Percentiles rank a stretch among this genome's conserved stretches.
phyloP scores from a whole-genome alignment of 2,329 filamentous ascomycete species.

The Cladosporium halotolerans region DNA sequence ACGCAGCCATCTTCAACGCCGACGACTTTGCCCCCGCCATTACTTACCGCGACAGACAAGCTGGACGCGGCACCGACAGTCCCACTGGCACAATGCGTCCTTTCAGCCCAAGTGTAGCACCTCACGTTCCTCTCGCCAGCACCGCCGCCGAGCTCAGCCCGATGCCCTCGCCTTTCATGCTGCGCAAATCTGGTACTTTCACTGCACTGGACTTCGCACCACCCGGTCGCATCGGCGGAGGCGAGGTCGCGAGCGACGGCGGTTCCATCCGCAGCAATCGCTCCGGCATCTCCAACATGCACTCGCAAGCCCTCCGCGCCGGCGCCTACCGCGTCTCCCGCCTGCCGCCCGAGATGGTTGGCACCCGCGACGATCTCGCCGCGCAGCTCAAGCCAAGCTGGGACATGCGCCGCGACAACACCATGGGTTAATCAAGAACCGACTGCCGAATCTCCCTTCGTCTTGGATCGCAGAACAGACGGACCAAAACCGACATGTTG shows the following conservation, averaged over 20 bases:
- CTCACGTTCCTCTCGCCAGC: constrained; percentile 71
- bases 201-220: constrained; percentile 76
- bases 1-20: constrained; percentile 58
- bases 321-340: constrained; percentile 84
- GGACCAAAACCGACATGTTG: no score
- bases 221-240: constrained; percentile 64
- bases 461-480: no score
- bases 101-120: constrained; percentile 67
- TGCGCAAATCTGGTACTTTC: constrained; percentile 73
- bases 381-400: constrained; percentile 52
- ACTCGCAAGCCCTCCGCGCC: constrained; percentile 65
- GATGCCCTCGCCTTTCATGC: constrained; percentile 79
- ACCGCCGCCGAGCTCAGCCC: constrained; percentile 79
- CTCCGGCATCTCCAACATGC: constrained; percentile 66
- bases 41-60: constrained; percentile 55
- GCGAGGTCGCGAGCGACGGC: constrained; percentile 38
- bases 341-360: constrained; percentile 74
- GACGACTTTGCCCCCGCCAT: constrained; percentile 81
- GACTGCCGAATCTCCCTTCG: no score
- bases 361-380: constrained; percentile 63
- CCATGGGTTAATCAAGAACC: neutral
- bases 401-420: constrained; percentile 38
- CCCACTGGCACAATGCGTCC: constrained; percentile 54
- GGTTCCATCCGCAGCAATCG: constrained; percentile 60
- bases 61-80: constrained; percentile 58